Conservation (phyloP, 176 grass and related monocot species). For the Zea luxurians region DNA sequence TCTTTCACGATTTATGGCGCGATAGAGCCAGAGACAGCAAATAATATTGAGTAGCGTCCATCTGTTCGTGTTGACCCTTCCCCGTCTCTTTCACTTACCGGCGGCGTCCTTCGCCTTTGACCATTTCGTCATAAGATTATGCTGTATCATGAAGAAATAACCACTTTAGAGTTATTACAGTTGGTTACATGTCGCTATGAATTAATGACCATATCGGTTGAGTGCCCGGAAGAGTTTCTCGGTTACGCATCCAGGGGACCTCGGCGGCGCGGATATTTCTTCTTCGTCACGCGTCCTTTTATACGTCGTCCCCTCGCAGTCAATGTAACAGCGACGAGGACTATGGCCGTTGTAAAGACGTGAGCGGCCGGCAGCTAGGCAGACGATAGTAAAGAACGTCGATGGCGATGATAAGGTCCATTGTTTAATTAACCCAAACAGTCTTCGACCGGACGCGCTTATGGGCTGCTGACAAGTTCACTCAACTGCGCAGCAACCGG, state of each 20-base stretch:
- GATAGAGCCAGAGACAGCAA: not conserved
- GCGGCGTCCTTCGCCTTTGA: not conserved
- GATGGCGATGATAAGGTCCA: too few species aligned
- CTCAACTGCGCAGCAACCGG: too few species aligned
- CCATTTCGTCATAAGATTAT: not conserved
- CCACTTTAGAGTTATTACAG: conserved; percentile 19
- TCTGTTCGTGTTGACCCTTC: not conserved
- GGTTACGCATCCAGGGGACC: not conserved
- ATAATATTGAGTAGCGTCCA: not conserved
- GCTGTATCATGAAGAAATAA: not conserved
- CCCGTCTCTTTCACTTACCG: not conserved
- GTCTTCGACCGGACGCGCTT: too few species aligned
- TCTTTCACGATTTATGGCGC: not conserved
- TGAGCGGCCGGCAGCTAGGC: too few species aligned
- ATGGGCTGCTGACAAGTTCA: too few species aligned
- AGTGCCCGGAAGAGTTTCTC: not conserved
- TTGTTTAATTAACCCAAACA: too few species aligned
- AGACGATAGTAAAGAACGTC: too few species aligned
- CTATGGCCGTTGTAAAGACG: too few species aligned
- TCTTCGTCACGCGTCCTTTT: not conserved
- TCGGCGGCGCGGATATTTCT: not conserved
- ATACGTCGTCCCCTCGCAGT: not conserved
- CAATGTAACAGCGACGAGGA: not conserved
- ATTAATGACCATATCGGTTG: not conserved
- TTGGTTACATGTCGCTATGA: conserved; percentile 40